Conservation (phyloP, 257 asterid species). For the Lavandula angustifolia region DNA sequence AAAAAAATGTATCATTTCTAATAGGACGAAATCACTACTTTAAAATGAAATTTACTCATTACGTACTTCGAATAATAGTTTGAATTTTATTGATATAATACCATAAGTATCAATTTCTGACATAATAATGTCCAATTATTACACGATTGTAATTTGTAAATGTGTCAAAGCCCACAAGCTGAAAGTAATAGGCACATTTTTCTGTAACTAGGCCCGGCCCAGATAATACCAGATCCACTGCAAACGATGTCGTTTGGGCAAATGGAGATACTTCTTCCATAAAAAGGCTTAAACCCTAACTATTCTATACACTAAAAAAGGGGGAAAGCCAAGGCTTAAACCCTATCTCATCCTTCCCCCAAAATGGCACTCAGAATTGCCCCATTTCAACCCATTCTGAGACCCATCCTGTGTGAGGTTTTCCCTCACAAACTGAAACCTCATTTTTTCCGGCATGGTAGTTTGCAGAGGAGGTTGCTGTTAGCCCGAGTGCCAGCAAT, state of each 20-base stretch:
- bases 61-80: too few species aligned
- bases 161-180: background rate
- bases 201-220: background rate
- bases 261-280: background rate
- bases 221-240: background rate
- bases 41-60: too few species aligned
- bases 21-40: too few species aligned
- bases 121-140: too few species aligned
- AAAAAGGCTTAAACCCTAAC: conserved; percentile 42
- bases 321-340: conserved; percentile 42
- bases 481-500: conserved; percentile 24
- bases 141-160: too few species aligned
- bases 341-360: conserved; percentile 42
- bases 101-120: too few species aligned
- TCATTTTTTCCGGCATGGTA: conserved; percentile 42
- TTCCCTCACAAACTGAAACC: conserved; percentile 60
- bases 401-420: conserved; percentile 57
- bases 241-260: conserved; percentile 24
- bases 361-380: conserved; percentile 58
- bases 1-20: too few species aligned
- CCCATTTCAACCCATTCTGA: conserved; percentile 45
- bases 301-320: background rate
- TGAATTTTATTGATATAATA: too few species aligned
- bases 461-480: conserved; percentile 34
- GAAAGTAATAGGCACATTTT: conserved; percentile 22